Evolutionary conservation across 2,329 filamentous ascomycete species (phyloP).

Genomic region (Ophiocordyceps australis): DNA sequence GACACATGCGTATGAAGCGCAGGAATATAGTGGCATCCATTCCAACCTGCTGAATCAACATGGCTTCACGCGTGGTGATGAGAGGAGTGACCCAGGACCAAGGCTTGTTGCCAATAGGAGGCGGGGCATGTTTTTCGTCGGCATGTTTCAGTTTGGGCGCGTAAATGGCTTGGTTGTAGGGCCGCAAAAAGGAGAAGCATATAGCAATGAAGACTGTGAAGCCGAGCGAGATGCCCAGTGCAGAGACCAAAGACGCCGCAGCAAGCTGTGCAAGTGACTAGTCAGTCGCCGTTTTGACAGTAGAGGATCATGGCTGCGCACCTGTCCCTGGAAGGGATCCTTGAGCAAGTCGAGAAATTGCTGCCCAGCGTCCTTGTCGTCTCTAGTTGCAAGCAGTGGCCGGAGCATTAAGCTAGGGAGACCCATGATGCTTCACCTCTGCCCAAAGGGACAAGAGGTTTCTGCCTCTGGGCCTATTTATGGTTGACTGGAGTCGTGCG

Average conservation of each 20-base stretch:
- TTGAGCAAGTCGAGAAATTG: constrained; percentile 29
- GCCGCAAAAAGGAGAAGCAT: constrained; percentile 74
- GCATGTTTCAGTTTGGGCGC: constrained; percentile 86
- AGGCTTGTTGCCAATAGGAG: constrained; percentile 67
- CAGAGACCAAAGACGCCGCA: constrained; percentile 48
- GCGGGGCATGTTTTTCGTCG: constrained; percentile 77
- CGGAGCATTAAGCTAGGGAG: background rate
- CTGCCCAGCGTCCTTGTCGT: constrained; percentile 13
- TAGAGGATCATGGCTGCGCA: constrained; percentile 9
- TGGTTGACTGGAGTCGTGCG: too few relatives aligned
- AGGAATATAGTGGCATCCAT: constrained; percentile 86
- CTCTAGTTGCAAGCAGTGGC: background rate
- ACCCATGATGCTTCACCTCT: constrained; percentile 1
- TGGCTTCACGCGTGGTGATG: constrained; percentile 56
- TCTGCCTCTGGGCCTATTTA: too few relatives aligned
- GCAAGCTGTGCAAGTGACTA: constrained; percentile 8
- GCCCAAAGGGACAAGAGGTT: too few relatives aligned
- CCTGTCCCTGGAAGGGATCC: constrained; percentile 29
- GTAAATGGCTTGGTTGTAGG: constrained; percentile 84
- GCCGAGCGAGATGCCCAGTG: constrained; percentile 62
- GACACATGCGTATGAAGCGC: constrained; percentile 75
- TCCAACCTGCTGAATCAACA: constrained; percentile 66
- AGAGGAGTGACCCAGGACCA: constrained; percentile 77
- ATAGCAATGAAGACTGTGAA: constrained; percentile 58
- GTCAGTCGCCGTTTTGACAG: background rate